Base-by-base conservation (phyloP, 108 stramenopile genomes). In the Epithemia pelagica region DNA sequence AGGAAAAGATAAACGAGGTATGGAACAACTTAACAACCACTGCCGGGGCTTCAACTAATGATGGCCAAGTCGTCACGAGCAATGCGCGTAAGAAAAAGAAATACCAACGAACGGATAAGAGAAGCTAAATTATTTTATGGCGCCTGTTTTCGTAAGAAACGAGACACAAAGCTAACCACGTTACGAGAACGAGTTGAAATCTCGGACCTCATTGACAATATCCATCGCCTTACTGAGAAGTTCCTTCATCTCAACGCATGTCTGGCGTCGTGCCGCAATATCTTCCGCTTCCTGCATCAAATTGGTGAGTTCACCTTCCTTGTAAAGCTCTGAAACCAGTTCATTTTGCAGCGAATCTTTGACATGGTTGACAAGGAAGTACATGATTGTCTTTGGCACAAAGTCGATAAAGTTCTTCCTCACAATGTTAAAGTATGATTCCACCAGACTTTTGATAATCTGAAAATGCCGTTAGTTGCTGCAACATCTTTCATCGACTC, bases 381-480 rank as follows among this genome's bases (percentile, higher is more conserved):
- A 95, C 99, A 99, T 99, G 81, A 99, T 92, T 2, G 96, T 97
- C 77, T 99, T 98, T 23, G 97, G 97, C 26, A 98, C 97, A 85
- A 97, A 78, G 21, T 58, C 56, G 21, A 58, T 58, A 58, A 26
- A 58, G 27, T 66, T 66, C 58, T 98, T 99, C 31, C 96, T 81
- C 0, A 97, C 96, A 52, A 99, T 94, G 67, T 78, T 82, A 68
- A 98, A 98, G 81, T 98, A 98, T 10, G 91, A 89, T 53, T 90
- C 84, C 59, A 98, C 93, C 33, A 98, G 70, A 26, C 88, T 87
- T 77, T 98, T 97, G 78, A 99, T 98, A 55, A 46, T 46, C 37
- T 46, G 15, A 46, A 46, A 46, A 10, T 46, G 37, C 10, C 37
- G 37, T 46, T 46, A 46, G 37, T 10, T 46, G 5, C 15, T 46